Base-by-base conservation (phyloP, 176 grass and related monocot species). In the Paspalum notatum region DNA sequence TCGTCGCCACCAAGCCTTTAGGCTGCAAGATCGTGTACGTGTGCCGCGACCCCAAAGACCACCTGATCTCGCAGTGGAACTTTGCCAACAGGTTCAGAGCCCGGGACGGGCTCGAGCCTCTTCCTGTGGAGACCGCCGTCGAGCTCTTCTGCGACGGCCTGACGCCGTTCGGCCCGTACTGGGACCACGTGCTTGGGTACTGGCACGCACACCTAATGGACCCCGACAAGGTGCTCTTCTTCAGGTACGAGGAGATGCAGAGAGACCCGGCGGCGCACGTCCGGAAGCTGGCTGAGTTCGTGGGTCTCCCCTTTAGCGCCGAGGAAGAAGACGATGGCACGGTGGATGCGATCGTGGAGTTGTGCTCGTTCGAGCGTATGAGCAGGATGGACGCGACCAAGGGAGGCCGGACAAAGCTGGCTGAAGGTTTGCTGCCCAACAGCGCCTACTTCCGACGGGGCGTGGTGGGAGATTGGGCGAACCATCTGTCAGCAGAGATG, bases 11-110 rank as follows among this genome's bases (percentile, higher is more conserved):
- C 32, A 32, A 32, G 7, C 45, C 71, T 21, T n/a, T n/a, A n/a
- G n/a, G 49, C 16, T 83, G 21, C 38, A 83, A 66, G 71, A 12
- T 83, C 47, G 71, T 83, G 10, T 83, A 57, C 49, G 22, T 83
- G 3, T 83, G 50, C 25, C 79, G 79, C 4, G 53, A 81, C 39
- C 66, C 79, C 9, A 81, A 81, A 53, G 79, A 81, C 41, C 27
- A 5, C 16, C 9, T 81, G 4, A 14, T 60, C 22, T 81, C 79
- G 1, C 4, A 10, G 4, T 59, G 52, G 66, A 0, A 13, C 79
- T 81, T 81, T 0, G 9, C 3, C 0, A 81, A 81, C 66, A 81
- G 18, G 10, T 8, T 12, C 41, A 71, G 24, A 52, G 17, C 47
- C 14, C 2, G 24, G 24, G 38, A 39, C 0, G 62, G 72, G 1